Evolutionary conservation across 345 rosid species (phyloP), one percentile per base, ranked within the genome.

Genomic region (Citrus unshiu): DNA sequence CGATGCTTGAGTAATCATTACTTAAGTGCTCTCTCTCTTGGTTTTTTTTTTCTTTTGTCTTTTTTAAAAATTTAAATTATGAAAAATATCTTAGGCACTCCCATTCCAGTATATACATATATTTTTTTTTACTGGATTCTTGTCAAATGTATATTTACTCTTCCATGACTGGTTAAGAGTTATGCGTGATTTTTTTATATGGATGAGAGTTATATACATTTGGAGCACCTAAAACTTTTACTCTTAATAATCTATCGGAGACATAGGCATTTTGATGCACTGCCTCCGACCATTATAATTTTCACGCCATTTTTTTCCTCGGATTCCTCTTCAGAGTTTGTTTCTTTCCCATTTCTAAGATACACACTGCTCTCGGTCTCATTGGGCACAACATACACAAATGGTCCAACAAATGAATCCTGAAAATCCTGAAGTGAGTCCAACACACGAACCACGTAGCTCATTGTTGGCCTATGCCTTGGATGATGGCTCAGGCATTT

Each of bases 401-500:
- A 87, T 69, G 90, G 81, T 29, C 70, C 87, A 35, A 30, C 21
- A 65, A 80, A 78, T 10, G 34, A 59, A 35, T 82, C 90, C 16
- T 89, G 88, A 49, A 88, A 87, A 37, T 78, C 89, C 81, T 90
- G 94, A 35, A 91, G 80, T 2, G 91, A 83, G 75, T 93, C 94
- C 80, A 93, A 73, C 25, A 88, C 73, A 46, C 82, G 84, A 66
- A 95, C 92, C 43, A 93, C 95, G 25, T 77, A 79, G 9, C 85
- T 78, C 97, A 93, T 95, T 10, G 82, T 75, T 51, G 97, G 98
- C 81, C 97, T 88, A 57, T 71, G 70, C 78, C 87, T 90, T 1
- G 97, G 91, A 30, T 84, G 59, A 29, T 88, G 97, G 85, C 90
- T 91, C 70, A 91, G 67, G 85, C 97, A 91, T 76, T 81, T 88